These are phyloP conservation scores for Eleusine indica DNA, from an alignment of 176 grass and related monocot genomes.

Conservation along the genomic window DNA sequence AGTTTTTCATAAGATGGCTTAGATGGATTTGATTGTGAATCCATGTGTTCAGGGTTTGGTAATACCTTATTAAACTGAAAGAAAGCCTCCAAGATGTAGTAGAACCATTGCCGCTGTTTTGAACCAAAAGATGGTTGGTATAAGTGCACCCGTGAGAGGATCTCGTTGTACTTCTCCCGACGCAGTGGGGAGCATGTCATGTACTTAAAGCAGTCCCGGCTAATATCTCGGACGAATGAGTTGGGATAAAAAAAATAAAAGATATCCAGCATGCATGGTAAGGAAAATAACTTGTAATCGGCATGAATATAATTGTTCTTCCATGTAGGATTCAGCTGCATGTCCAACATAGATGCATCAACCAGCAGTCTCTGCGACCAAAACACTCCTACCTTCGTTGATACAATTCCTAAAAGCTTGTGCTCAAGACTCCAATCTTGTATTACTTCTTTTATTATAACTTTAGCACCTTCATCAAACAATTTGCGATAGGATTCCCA, in stretches of 20 bases:
- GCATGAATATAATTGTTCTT: conserved; percentile 3
- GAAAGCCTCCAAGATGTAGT: neutral
- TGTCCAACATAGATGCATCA: neutral
- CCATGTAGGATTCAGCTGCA: neutral
- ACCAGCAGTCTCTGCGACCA: neutral
- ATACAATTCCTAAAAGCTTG: conserved; percentile 35
- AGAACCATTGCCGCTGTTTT: neutral
- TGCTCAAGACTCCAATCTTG: neutral
- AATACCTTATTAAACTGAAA: neutral
- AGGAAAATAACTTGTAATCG: neutral
- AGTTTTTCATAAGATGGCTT: neutral
- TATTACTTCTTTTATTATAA: conserved; percentile 10
- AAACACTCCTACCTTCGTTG: no score
- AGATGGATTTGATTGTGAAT: neutral
- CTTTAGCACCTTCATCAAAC: no score
- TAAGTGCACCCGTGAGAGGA: conserved; percentile 1
- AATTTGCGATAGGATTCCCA: no score
- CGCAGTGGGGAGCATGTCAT: conserved; percentile 21
- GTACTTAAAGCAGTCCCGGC: conserved; percentile 3
- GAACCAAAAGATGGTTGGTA: conserved; percentile 2
- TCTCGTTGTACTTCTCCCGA: conserved; percentile 13
- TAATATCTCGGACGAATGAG: no score
- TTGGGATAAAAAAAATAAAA: conserved; percentile 3
- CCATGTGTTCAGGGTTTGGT: neutral
- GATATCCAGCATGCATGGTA: conserved; percentile 13